Evolutionary conservation across 2,329 filamentous ascomycete genomes (phyloP), one percentile per base, ranked within the genome.

Genomic region (Penicillium sp.): DNA sequence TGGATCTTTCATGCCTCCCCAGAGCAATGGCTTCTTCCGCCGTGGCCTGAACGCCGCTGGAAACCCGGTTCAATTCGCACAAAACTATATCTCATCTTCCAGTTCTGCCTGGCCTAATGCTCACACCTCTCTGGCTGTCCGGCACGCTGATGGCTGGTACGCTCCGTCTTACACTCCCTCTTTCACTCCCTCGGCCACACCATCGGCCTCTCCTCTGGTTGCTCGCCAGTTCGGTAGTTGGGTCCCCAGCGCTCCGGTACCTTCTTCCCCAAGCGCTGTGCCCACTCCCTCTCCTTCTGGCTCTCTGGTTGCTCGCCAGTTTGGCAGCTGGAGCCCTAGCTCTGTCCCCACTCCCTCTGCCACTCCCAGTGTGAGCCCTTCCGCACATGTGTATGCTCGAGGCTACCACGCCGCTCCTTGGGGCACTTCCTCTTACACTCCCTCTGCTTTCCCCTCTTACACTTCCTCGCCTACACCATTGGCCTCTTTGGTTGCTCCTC

Each of bases 41-140:
- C 63, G 62, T 16, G 62, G 60, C 13, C 46, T 65, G 48, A 63
- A 56, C 31, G 60, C 65, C 35, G 57, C 57, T 33, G 63, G 63
- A 31, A 57, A 63, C 19, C 65, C 62, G 16, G 45, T 49, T 37
- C 35, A 56, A n/a, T 55, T 55, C 42, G 59, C 57, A 29, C 61
- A 59, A 24, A 53, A 57, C 54, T 61, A 56, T 27, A 29, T 44
- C 31, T 43, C 54, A 6, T 59, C 58, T 21, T 49, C 61, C 35
- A 54, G 56, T 27, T 29, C 51, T 37, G 44, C 47, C n/a, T 39
- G 33, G 22, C 19, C 53, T 16, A 31, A 55, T 22, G 47, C 52
- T 26, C 19, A 60, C 14, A 55, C 57, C 22, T 31, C 57, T 21
- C 45, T 64, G 8, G 61, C 43, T 43, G 62, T 54, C n/a, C 55